Conservation (phyloP, 768 basidiomycete genomes). For the Sporobolomyces pararoseus region DNA sequence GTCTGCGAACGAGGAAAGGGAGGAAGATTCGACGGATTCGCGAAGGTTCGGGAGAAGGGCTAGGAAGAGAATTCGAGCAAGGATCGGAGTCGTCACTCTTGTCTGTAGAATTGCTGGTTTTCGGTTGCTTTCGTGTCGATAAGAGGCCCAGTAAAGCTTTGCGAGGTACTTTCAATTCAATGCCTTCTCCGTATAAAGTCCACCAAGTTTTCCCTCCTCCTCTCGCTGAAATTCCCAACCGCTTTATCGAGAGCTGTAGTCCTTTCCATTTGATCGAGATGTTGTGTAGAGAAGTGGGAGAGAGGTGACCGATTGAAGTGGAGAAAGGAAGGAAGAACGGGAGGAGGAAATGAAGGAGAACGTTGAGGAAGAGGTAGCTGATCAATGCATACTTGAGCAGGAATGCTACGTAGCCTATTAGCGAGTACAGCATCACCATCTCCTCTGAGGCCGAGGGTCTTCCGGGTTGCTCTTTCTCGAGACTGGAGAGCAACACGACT, state of each 20-base stretch:
- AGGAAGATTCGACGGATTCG: not conserved
- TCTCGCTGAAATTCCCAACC: not conserved
- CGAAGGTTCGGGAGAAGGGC: not conserved
- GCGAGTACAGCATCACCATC: not conserved
- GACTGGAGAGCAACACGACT: no score
- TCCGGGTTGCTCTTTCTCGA: not conserved
- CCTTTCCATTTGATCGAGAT: slow-evolving; percentile 3
- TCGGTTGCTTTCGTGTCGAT: not conserved
- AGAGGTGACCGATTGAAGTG: slow-evolving; percentile 20
- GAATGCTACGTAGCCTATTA: not conserved
- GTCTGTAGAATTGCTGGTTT: not conserved
- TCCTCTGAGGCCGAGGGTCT: not conserved
- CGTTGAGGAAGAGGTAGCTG: slow-evolving; percentile 3
- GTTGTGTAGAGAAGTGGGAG: slow-evolving; percentile 21
- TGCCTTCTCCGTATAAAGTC: not conserved
- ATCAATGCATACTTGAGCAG: not conserved
- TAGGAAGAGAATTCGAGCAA: not conserved
- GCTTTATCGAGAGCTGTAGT: slow-evolving; percentile 5
- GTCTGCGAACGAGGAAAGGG: slow-evolving; percentile 1
- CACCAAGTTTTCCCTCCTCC: slow-evolving; percentile 4
- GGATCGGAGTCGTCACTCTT: slow-evolving; percentile 1
- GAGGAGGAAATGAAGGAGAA: slow-evolving; percentile 18
- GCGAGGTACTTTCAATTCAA: slow-evolving; percentile 1
- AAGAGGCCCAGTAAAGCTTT: not conserved
- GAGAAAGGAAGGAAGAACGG: slow-evolving; percentile 25